Conservation (phyloP, 1,284 basidiomycete genomes). For the Ceratobasidium sp. region DNA sequence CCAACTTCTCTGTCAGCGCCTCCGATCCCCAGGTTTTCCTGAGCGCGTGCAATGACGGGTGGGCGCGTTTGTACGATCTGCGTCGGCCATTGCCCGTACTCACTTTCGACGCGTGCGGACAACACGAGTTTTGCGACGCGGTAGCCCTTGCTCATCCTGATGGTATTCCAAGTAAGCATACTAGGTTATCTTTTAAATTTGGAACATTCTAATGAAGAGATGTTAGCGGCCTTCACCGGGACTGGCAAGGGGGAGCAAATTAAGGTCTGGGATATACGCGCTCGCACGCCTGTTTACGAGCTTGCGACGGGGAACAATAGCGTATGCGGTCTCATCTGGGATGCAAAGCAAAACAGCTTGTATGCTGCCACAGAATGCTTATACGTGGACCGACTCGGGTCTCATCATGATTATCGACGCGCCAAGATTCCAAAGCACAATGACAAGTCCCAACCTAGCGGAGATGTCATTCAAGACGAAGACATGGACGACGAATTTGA, state of each 20-base stretch:
- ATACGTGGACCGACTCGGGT: slow-evolving; percentile 13
- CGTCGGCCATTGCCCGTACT: slow-evolving; percentile 7
- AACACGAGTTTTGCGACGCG: not conserved
- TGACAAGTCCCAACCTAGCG: not conserved
- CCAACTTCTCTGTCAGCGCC: not conserved
- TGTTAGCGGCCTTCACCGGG: slow-evolving; percentile 17
- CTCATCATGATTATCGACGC: slow-evolving; percentile 20
- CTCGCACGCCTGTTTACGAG: slow-evolving; percentile 10
- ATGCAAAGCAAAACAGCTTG: not conserved
- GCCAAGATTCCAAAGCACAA: not conserved
- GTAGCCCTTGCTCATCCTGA: slow-evolving; percentile 2
- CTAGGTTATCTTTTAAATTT: not conserved
- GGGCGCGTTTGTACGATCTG: slow-evolving; percentile 12
- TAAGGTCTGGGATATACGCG: slow-evolving; percentile 28
- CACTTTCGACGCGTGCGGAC: not conserved
- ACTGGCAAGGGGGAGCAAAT: not conserved
- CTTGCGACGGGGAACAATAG: slow-evolving; percentile 28
- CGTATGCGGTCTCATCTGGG: slow-evolving; percentile 1
- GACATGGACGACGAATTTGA: slow-evolving; percentile 21
- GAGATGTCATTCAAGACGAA: not conserved
- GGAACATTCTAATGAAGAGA: not conserved
- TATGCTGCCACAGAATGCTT: slow-evolving; percentile 16
- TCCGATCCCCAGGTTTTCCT: slow-evolving; percentile 11
- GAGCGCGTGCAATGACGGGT: slow-evolving; percentile 1
- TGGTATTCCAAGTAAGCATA: slow-evolving; percentile 6